Evolutionary conservation across 352 stramenopile genomes (phyloP).

Genomic region (Pythium volutum): DNA sequence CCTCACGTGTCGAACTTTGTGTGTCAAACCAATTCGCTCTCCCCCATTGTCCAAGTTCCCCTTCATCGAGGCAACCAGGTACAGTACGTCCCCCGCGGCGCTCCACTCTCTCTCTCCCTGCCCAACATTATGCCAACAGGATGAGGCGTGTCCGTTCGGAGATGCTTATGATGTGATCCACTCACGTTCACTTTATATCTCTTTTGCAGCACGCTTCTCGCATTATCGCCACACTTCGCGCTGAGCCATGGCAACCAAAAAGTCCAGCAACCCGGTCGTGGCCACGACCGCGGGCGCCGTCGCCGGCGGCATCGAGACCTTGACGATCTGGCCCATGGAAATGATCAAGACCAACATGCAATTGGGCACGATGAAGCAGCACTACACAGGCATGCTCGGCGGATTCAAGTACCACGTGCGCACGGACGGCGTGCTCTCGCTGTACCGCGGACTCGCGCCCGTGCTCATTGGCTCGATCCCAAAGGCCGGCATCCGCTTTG

Average conservation of each 20-base stretch:
- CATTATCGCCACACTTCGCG: neutral
- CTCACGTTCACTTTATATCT: slow-evolving; percentile 18
- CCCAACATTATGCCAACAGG: neutral
- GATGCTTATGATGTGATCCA: slow-evolving; percentile 13
- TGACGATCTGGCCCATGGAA: slow-evolving; percentile 91
- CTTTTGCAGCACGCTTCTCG: neutral
- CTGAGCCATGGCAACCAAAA: slow-evolving; percentile 33
- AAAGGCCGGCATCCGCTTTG: slow-evolving; percentile 97
- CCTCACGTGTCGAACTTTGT: slow-evolving; percentile 2
- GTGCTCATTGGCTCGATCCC: slow-evolving; percentile 94
- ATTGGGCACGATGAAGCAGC: slow-evolving; percentile 73
- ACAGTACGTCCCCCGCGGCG: neutral
- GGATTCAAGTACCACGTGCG: slow-evolving; percentile 75
- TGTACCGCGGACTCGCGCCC: slow-evolving; percentile 93
- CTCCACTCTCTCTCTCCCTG: slow-evolving; percentile 1
- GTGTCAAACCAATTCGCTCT: no score
- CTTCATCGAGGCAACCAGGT: neutral
- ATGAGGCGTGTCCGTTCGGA: slow-evolving; percentile 1
- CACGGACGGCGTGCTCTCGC: slow-evolving; percentile 60
- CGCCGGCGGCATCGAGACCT: slow-evolving; percentile 86
- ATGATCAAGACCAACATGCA: slow-evolving; percentile 96
- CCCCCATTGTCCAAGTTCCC: slow-evolving; percentile 5
- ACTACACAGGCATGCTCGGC: slow-evolving; percentile 72
- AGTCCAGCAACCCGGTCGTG: slow-evolving; percentile 79
- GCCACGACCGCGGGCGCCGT: slow-evolving; percentile 81